Evolutionary conservation across 1,139 yeast genomes (phyloP).

Genomic region (Hyphopichia burtonii): DNA sequence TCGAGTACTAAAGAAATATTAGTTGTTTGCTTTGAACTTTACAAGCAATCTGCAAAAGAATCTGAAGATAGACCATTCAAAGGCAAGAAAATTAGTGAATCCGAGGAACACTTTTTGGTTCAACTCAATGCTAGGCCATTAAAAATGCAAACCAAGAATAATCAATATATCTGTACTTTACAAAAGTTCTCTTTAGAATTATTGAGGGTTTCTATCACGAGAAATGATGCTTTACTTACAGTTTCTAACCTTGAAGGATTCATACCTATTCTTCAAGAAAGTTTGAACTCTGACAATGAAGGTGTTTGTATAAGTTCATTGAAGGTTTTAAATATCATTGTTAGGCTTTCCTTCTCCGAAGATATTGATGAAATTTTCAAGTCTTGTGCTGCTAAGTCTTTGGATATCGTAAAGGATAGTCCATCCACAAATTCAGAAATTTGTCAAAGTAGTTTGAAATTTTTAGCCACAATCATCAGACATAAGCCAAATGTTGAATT

Average conservation of each 20-base stretch:
- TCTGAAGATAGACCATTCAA: conserved; percentile 15
- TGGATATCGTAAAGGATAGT: conserved; percentile 68
- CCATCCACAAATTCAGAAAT: conserved; percentile 78
- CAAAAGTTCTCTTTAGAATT: conserved; percentile 80
- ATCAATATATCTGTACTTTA: conserved; percentile 54
- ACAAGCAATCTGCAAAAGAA: conserved; percentile 49
- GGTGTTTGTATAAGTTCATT: conserved; percentile 69
- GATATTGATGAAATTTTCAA: conserved; percentile 54
- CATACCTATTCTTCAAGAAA: conserved; percentile 65
- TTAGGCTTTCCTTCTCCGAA: conserved; percentile 62
- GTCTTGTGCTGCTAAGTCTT: conserved; percentile 59
- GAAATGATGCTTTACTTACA: conserved; percentile 56
- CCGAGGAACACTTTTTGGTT: conserved; percentile 67
- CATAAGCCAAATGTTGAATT: conserved; percentile 64
- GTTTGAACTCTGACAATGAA: conserved; percentile 68
- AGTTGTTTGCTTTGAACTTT: conserved; percentile 72
- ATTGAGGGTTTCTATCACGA: conserved; percentile 67
- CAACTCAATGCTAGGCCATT: conserved; percentile 59
- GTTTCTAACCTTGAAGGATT: conserved; percentile 68
- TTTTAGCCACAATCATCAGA: conserved; percentile 70
- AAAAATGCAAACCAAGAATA: conserved; percentile 51
- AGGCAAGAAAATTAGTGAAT: conserved; percentile 12
- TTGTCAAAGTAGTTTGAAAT: conserved; percentile 79
- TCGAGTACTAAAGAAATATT: conserved; percentile 60
- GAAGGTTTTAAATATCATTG: conserved; percentile 58